Conservation (phyloP, 805 yeast species). For the Starmerella ratchasimensis region DNA sequence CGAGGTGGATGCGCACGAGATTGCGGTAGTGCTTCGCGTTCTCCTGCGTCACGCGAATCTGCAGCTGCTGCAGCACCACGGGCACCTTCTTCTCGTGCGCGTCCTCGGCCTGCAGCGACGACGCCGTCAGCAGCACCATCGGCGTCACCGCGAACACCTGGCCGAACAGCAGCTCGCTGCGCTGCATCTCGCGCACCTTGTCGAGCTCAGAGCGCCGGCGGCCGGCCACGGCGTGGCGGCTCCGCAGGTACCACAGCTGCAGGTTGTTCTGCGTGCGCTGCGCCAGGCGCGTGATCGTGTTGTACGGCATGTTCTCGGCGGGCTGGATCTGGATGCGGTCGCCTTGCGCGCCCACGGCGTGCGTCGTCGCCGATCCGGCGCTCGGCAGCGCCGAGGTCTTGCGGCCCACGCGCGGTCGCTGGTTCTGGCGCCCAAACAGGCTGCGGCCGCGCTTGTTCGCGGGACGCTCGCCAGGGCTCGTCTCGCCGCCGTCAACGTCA, state of each 20-base stretch:
- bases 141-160: constrained; percentile 57
- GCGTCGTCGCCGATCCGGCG: not conserved
- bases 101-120: constrained; percentile 64
- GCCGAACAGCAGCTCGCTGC: constrained; percentile 25
- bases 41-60: constrained; percentile 38
- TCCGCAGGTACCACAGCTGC: constrained; percentile 14
- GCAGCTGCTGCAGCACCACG: constrained; percentile 56
- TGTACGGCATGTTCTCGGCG: constrained; percentile 4
- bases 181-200: constrained; percentile 15
- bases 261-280: constrained; percentile 17
- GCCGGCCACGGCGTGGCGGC: constrained; percentile 2
- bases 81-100: constrained; percentile 55
- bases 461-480: constrained; percentile 12
- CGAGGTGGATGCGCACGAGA: constrained; percentile 52
- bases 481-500: too few species aligned
- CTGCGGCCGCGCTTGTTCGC: constrained; percentile 3
- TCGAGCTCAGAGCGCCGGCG: constrained; percentile 27
- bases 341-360: not conserved
- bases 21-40: constrained; percentile 33
- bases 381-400: not conserved
- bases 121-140: constrained; percentile 50
- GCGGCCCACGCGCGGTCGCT: constrained; percentile 7
- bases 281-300: constrained; percentile 13
- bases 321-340: not conserved
- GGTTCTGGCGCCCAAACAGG: not conserved